A percentile compares a stretch with the other conserved stretches of the same genome.
These are phyloP conservation scores for Plasmodium fragile DNA, from an alignment of 169 alveolate species.

Conservation along the genomic window DNA sequence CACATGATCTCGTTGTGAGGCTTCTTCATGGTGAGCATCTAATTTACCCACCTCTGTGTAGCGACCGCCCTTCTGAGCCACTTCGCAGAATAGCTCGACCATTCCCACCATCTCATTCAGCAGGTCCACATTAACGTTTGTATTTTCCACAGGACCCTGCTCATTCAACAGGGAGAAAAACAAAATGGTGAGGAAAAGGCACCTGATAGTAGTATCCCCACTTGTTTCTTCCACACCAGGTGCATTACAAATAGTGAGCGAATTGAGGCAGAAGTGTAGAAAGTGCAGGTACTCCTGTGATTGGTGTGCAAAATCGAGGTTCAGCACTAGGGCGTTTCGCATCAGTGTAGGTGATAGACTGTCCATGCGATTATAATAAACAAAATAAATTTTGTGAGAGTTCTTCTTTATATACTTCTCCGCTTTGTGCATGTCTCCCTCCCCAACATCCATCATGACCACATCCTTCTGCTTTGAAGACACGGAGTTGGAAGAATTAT, in stretches of 20 bases:
- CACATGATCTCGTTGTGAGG: not conserved
- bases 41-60: not conserved
- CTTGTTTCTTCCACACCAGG: not conserved
- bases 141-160: slow-evolving; percentile 6
- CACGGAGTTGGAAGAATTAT: not conserved
- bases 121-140: slow-evolving; percentile 2
- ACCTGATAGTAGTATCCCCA: slow-evolving; percentile 2
- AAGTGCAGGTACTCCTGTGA: slow-evolving; percentile 21
- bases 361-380: slow-evolving; percentile 19
- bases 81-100: slow-evolving; percentile 8
- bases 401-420: not conserved
- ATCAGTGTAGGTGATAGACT: not conserved
- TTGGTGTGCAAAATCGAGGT: slow-evolving; percentile 17
- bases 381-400: slow-evolving; percentile 11
- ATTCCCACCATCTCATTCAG: slow-evolving; percentile 2
- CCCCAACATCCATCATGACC: slow-evolving; percentile 15
- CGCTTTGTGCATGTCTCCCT: not conserved
- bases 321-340: not conserved
- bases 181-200: slow-evolving; percentile 7
- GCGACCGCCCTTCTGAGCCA: not conserved
- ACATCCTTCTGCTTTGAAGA: slow-evolving; percentile 6
- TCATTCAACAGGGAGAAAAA: slow-evolving; percentile 44
- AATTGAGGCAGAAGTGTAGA: not conserved
- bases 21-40: not conserved
- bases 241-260: not conserved